Base-by-base conservation (phyloP, 148 eudicot genomes). In the Oxyria digyna region DNA sequence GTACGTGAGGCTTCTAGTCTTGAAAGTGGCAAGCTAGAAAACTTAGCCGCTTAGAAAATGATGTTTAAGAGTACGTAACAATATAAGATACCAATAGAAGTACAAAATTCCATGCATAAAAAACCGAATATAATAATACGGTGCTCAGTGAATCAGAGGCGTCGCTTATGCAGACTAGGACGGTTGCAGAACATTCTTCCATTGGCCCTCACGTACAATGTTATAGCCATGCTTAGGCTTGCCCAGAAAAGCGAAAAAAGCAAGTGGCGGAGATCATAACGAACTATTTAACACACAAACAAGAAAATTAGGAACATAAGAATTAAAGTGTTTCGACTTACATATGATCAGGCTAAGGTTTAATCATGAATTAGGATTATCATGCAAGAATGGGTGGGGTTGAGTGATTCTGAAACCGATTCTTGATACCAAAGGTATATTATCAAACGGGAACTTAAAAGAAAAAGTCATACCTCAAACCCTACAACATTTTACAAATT, bases 101-200 rank as follows among this genome's bases (percentile, higher is more conserved):
- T 10, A 24, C 23, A 54, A 21, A 46, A 0, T 4, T 46, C 52
- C 8, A n/a, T 46, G 21, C 23, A 46, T 46, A 21, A 46, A n/a
- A 4, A 21, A 8, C 18, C 1, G 11, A n/a, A 23, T n/a, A 4
- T 46, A n/a, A 46, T 18, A 46, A 9, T 14, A 26, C 65, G 38
- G 38, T 6, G 18, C 52, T 46, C 52, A n/a, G 52, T 23, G 18
- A 15, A 12, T 66, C 69, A 66, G 33, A 40, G 29, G 45, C 9
- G 43, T 4, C 45, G 45, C 69, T 66, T 66, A 38, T 37, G 69
- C 27, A 66, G 69, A n/a, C 69, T 45, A 66, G 69, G 69, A 11
- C 69, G 69, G 46, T 66, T 66, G 45, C 69, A 66, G 46, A 66
- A 66, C 43, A 66, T 38, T 41, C 69, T 66, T 38, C 69, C 69